A percentile compares a stretch with the other conserved stretches of the same genome.
Evolutionary conservation across 768 basidiomycete species (phyloP).

Genomic region (Scleroderma bovista): DNA sequence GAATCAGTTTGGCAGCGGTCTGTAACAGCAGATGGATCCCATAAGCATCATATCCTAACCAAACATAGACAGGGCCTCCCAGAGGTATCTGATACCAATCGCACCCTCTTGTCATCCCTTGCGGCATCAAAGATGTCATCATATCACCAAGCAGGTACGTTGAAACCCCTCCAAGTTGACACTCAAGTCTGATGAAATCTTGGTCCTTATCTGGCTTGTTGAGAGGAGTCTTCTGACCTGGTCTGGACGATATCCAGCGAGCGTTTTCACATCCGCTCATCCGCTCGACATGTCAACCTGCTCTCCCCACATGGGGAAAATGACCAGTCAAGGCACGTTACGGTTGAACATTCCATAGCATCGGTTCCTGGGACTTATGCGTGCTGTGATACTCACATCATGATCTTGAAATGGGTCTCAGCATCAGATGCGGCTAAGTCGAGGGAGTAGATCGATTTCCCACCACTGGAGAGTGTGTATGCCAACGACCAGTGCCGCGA

Average conservation of each 20-base stretch:
- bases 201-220: slow-evolving; percentile 17
- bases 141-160: slow-evolving; percentile 15
- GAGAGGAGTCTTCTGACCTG: slow-evolving; percentile 1
- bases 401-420: neutral
- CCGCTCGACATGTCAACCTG: neutral
- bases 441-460: too few species aligned
- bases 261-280: neutral
- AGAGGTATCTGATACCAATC: slow-evolving; percentile 5
- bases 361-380: neutral
- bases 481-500: neutral
- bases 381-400: neutral
- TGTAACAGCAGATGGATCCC: slow-evolving; percentile 20
- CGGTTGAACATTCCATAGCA: neutral
- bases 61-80: slow-evolving; percentile 26
- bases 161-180: slow-evolving; percentile 5
- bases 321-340: neutral
- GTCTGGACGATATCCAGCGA: neutral
- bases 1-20: slow-evolving; percentile 20
- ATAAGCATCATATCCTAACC: slow-evolving; percentile 23
- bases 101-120: slow-evolving; percentile 3
- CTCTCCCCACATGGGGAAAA: neutral
- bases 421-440: too few species aligned
- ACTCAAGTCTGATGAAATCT: slow-evolving; percentile 13
- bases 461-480: too few species aligned
- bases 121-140: slow-evolving; percentile 4